Base-by-base conservation (phyloP, 495 filamentous ascomycete genomes). In the Neurospora sublineolata region DNA sequence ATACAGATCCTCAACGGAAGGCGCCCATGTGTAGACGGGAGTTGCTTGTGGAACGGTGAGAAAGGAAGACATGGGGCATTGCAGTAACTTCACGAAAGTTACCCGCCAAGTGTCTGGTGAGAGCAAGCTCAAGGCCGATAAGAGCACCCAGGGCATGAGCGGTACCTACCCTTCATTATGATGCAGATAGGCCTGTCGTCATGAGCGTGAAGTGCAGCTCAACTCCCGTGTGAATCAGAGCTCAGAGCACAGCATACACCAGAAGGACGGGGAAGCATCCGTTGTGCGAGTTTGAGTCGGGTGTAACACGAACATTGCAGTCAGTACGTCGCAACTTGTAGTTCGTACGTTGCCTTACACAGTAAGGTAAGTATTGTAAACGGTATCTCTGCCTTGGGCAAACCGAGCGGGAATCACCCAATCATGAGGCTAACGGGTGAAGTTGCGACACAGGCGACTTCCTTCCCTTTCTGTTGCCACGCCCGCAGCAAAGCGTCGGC, bases 251-350 rank as follows among this genome's bases (percentile, higher is more conserved):
- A 58, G 18, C 40, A 70, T 30, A 69, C 33, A 69, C 41, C 30
- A 70, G 11, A 20, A 44, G n/a, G 18, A 60, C n/a, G 69, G 40
- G 46, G 46, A 70, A 70, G 23, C 69, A 46, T 46, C 30, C 39
- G 69, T 70, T 41, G 69, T 71, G 70, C 70, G 67, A 70, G 52
- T 64, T 64, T 64, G 27, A 4, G 27, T 36, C 52, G 27, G 52
- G 52, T 64, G 52, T 64, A 64, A 64, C 52, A 36, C 52, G 23
- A 64, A 64, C 14, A 64, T 64, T 64, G 30, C 52, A 18, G 27
- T 18, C 6, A 33, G 52, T 64, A 64, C 27, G 1, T 33, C 52
- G 23, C 30, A 2, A 64, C 52, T 64, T 8, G 14, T 64, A 30
- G 27, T 18, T 18, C 52, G 30, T 33, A 36, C 27, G 12, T 6